A percentile compares a stretch with the other conserved stretches of the same genome.
phyloP scores from a whole-genome alignment of 495 filamentous ascomycete genomes.

The Talaromyces wortmannii region DNA sequence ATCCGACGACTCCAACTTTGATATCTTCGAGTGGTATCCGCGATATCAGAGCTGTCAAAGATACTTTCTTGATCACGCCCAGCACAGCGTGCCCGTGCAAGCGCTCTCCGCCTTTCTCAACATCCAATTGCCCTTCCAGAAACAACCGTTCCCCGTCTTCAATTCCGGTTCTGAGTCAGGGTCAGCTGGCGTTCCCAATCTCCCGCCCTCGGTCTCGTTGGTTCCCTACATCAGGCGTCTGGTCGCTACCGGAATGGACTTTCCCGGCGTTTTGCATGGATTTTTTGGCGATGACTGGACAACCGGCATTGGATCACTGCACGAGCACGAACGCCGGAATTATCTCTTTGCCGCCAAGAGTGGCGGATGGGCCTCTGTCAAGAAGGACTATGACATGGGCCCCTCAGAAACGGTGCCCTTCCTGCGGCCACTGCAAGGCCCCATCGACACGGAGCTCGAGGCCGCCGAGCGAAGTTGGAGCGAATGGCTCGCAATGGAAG shows the following conservation, averaged over 20 bases:
- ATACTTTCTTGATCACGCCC: conserved; percentile 90
- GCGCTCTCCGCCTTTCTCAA: conserved; percentile 90
- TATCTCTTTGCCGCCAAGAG: conserved; percentile 94
- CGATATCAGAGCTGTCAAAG: conserved; percentile 85
- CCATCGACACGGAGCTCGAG: conserved; percentile 74
- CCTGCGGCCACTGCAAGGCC: conserved; percentile 67
- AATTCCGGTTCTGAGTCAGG: conserved; percentile 19
- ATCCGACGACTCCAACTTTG: conserved; percentile 41
- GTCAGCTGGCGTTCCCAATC: conserved; percentile 1
- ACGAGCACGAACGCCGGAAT: conserved; percentile 87
- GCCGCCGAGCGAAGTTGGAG: conserved; percentile 76
- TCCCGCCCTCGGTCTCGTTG: conserved; percentile 57
- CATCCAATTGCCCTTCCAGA: conserved; percentile 53
- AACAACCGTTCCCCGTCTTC: conserved; percentile 26
- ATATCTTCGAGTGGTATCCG: conserved; percentile 92
- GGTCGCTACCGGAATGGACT: conserved; percentile 86
- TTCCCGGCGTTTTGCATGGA: conserved; percentile 75
- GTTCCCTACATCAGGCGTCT: conserved; percentile 87
- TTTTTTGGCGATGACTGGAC: conserved; percentile 94
- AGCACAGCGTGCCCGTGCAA: conserved; percentile 76
- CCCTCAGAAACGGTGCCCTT: conserved; percentile 81
- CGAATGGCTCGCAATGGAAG: conserved; percentile 87
- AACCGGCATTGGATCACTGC: conserved; percentile 68
- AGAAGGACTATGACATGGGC: conserved; percentile 81
- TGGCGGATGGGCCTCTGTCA: conserved; percentile 79